Evolutionary conservation across 2,329 filamentous ascomycete species (phyloP).

Genomic region (Verruconis gallopava): DNA sequence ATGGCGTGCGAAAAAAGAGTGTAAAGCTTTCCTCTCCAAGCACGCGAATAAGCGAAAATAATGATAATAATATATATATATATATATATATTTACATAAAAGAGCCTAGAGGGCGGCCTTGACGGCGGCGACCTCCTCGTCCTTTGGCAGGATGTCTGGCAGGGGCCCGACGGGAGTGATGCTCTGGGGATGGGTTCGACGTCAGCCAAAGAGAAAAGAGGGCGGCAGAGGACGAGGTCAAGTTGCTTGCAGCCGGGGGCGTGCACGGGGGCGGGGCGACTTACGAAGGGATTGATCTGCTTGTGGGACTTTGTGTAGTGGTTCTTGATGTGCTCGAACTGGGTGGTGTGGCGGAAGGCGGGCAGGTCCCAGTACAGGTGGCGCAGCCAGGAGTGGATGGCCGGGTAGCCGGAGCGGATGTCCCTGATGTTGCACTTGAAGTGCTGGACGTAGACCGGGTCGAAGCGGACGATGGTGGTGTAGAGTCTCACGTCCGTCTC

Average conservation of each 20-base stretch:
- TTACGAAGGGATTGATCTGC: constrained; percentile 48
- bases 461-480: constrained; percentile 50
- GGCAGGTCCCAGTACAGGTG: constrained; percentile 71
- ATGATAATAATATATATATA: not conserved
- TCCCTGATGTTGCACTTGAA: constrained; percentile 75
- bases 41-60: too few relatives aligned
- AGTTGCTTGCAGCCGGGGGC: too few relatives aligned
- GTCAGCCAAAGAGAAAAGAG: not conserved
- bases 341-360: constrained; percentile 69
- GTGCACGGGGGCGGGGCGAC: constrained; percentile 9
- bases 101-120: constrained; percentile 15
- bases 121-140: constrained; percentile 60
- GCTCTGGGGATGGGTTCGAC: constrained; percentile 17
- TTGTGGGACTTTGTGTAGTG: constrained; percentile 54
- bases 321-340: constrained; percentile 92
- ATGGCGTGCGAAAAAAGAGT: too few relatives aligned
- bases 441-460: constrained; percentile 42
- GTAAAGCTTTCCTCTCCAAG: too few relatives aligned
- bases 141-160: constrained; percentile 65
- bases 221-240: too few relatives aligned
- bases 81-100: not conserved
- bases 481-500: constrained; percentile 39
- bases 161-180: constrained; percentile 80
- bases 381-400: constrained; percentile 68
- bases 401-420: constrained; percentile 72